Evolutionary conservation across 441 rosid species (phyloP).

Genomic region (Erodium texanum): DNA sequence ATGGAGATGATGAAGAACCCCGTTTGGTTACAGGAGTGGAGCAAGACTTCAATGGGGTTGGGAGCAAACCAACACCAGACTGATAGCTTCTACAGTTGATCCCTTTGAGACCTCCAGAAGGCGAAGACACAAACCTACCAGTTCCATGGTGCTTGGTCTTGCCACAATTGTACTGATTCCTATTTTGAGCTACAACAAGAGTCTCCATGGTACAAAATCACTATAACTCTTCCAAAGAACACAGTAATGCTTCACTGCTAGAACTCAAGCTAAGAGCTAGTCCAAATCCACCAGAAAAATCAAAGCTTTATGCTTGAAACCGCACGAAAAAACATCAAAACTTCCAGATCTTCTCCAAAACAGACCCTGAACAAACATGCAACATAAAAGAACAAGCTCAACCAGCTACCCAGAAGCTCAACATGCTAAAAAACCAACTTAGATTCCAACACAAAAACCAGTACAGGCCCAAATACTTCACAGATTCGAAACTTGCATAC

Average conservation of each 20-base stretch:
- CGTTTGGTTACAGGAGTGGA: conserved; percentile 27
- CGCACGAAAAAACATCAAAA: conserved; percentile 1
- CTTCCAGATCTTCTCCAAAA: conserved; percentile 30
- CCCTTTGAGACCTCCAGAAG: conserved; percentile 43
- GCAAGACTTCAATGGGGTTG: conserved; percentile 37
- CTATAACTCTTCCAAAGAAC: conserved; percentile 11
- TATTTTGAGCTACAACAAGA: conserved; percentile 56
- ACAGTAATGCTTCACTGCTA: conserved; percentile 22
- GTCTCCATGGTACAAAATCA: conserved; percentile 53
- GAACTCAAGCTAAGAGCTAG: background rate
- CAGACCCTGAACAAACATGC: conserved; percentile 28
- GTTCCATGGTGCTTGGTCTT: conserved; percentile 33
- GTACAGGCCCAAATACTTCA: conserved; percentile 5
- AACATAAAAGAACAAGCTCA: background rate
- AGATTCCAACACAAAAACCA: background rate
- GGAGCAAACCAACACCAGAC: conserved; percentile 66
- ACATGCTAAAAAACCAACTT: background rate
- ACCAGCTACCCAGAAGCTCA: conserved; percentile 11
- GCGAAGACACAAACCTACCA: conserved; percentile 41
- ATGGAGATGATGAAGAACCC: conserved; percentile 13
- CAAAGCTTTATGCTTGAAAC: conserved; percentile 18
- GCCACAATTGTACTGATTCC: conserved; percentile 42
- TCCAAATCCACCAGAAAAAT: conserved; percentile 9
- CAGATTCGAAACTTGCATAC: conserved; percentile 9
- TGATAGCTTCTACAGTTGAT: conserved; percentile 67